Conservation (phyloP, 495 filamentous ascomycete genomes). For the Extremus antarcticus region DNA sequence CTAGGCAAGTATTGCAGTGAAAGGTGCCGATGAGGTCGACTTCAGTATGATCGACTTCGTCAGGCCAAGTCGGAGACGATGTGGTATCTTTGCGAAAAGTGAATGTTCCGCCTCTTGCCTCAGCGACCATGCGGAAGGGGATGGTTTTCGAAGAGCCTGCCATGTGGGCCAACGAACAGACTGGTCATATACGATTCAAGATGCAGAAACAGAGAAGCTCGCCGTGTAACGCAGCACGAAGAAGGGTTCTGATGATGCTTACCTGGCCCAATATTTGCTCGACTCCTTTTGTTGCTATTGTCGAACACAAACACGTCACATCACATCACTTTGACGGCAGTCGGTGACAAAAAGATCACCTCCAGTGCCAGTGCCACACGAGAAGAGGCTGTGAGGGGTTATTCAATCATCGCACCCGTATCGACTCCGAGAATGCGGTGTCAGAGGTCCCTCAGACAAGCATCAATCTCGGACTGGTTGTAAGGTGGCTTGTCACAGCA, state of each 20-base stretch:
- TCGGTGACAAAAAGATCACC: not conserved
- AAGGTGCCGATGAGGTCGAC: not conserved
- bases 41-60: not conserved
- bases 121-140: not conserved
- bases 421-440: not conserved
- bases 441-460: constrained; percentile 1
- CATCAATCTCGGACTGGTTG: constrained; percentile 6
- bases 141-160: not conserved
- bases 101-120: not conserved
- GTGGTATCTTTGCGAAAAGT: not conserved
- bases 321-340: not conserved
- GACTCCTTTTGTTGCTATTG: too few species aligned
- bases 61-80: not conserved
- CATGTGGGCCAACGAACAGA: not conserved
- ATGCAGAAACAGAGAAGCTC: not conserved
- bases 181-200: not conserved
- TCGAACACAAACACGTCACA: too few species aligned
- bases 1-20: not conserved
- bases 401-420: constrained; percentile 10
- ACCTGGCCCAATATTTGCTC: too few species aligned
- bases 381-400: not conserved
- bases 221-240: too few species aligned
- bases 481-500: constrained; percentile 2
- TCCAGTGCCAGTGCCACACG: not conserved
- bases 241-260: too few species aligned